Evolutionary conservation across 495 filamentous ascomycete species (phyloP), one percentile per base, ranked within the genome.

Genomic region (Evansstolkia leycettana): DNA sequence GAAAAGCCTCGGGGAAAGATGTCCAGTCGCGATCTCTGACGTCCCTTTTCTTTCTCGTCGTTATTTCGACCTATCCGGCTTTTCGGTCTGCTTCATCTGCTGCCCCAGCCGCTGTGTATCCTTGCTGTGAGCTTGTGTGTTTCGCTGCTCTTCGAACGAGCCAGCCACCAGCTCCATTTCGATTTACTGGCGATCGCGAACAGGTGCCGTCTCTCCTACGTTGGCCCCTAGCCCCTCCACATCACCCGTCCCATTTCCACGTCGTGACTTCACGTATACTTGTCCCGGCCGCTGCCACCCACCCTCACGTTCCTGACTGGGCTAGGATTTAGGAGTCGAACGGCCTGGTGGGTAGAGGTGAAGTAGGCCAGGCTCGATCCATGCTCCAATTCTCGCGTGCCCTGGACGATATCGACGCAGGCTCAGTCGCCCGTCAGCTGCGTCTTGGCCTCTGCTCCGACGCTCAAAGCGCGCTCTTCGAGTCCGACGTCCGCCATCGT

Each of bases 381-480:
- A 62, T 61, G 59, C 49, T 44, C 45, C 43, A 41, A 40, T 34
- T 45, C 45, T 48, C 47, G 47, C 44, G 46, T 55, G 42, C 46
- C 23, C 39, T 46, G 41, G 46, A 51, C 40, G 39, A 41, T 43
- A 34, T 45, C 41, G 45, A 51, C 45, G 37, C 42, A 43, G 45
- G 45, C 45, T 41, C 36, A 35, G 39, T 47, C 17, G 33, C 41
- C 48, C 43, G 51, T 52, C 52, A 51, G 51, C 42, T 51, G 50
- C 46, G 50, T 59, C 53, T 57, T 58, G 54, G 58, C 53, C 51
- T 58, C 51, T 53, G 43, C 54, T 47, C 57, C 54, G 51, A 52
- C 58, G 54, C 59, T 59, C 57, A 59, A 63, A 54, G 50, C 58
- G 58, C 62, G 58, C 51, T 43, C 42, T 40, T 48, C 41, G 43